Conservation (phyloP, 1,139 yeast species). For the Hemisphaericaspora xylofermentans region DNA sequence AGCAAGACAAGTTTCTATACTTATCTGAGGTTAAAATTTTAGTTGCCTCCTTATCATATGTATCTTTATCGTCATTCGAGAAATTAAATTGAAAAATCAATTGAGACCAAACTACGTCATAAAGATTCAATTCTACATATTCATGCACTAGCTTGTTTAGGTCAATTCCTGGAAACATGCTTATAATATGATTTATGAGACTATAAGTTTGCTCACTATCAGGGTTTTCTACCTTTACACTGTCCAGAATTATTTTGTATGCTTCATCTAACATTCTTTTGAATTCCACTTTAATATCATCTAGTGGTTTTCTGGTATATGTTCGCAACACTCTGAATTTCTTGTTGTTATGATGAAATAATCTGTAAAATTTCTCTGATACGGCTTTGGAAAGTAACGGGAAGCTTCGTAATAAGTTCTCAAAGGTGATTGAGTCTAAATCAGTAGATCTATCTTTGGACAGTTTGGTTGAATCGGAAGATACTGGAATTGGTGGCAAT, state of each 20-base stretch:
- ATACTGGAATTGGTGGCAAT: conserved; percentile 4
- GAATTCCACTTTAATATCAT: conserved; percentile 32
- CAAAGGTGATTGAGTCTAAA: conserved; percentile 31
- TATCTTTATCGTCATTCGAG: conserved; percentile 31
- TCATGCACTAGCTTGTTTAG: conserved; percentile 58
- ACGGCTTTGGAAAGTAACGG: conserved; percentile 49
- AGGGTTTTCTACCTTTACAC: conserved; percentile 36
- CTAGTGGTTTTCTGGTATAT: conserved; percentile 28
- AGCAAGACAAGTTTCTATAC: conserved; percentile 44
- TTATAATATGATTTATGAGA: conserved; percentile 31
- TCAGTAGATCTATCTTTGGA: not conserved
- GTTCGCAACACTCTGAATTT: conserved; percentile 34
- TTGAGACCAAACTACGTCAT: conserved; percentile 63
- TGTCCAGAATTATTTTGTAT: conserved; percentile 40
- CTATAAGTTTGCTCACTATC: conserved; percentile 38
- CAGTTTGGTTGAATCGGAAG: not conserved
- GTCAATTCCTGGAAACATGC: conserved; percentile 48
- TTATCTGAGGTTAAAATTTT: conserved; percentile 28
- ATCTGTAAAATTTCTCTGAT: conserved; percentile 43
- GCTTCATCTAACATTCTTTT: conserved; percentile 38
- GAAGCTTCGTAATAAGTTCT: conserved; percentile 43
- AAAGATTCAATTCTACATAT: conserved; percentile 68
- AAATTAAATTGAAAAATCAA: conserved; percentile 37
- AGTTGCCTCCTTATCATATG: conserved; percentile 29
- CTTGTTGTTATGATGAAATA: conserved; percentile 46